A percentile compares a stretch with the other conserved stretches of the same genome.
Conservation (phyloP, 2,329 filamentous ascomycete genomes). For the Stagonosporopsis cucurbitacearum region DNA sequence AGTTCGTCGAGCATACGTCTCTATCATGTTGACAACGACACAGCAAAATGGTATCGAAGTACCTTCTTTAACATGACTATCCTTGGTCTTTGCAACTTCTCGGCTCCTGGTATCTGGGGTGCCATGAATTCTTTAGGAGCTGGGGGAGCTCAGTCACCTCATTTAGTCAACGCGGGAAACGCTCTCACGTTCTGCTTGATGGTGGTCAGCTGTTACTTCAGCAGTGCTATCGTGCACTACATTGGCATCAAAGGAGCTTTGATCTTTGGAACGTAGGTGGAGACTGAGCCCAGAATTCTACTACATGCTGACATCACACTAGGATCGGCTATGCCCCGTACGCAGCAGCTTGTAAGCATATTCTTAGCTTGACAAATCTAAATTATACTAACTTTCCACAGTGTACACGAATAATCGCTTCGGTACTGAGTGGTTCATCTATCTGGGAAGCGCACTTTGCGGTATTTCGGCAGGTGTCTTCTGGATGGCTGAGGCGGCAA, state of each 20-base stretch:
- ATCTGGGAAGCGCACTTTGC: constrained; percentile 72
- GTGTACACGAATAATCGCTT: constrained; percentile 74
- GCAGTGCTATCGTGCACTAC: constrained; percentile 67
- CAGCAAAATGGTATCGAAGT: constrained; percentile 71
- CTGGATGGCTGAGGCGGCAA: constrained; percentile 77
- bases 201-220: constrained; percentile 73
- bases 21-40: not conserved
- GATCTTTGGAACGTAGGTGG: constrained; percentile 69
- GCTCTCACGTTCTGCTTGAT: constrained; percentile 75
- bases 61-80: constrained; percentile 76
- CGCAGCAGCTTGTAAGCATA: constrained; percentile 61
- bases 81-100: constrained; percentile 73
- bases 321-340: constrained; percentile 73
- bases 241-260: constrained; percentile 75
- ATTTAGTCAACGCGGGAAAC: constrained; percentile 74
- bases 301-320: not conserved
- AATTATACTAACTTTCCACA: not conserved
- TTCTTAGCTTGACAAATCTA: fast-evolving
- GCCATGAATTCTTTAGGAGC: constrained; percentile 76
- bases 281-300: not conserved
- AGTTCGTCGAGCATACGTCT: not conserved
- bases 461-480: constrained; percentile 75
- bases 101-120: constrained; percentile 74
- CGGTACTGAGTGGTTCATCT: constrained; percentile 71
- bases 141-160: constrained; percentile 69